Base-by-base conservation (phyloP, 2,329 filamentous ascomycete genomes). In the Allantophomopsis lycopodina region DNA sequence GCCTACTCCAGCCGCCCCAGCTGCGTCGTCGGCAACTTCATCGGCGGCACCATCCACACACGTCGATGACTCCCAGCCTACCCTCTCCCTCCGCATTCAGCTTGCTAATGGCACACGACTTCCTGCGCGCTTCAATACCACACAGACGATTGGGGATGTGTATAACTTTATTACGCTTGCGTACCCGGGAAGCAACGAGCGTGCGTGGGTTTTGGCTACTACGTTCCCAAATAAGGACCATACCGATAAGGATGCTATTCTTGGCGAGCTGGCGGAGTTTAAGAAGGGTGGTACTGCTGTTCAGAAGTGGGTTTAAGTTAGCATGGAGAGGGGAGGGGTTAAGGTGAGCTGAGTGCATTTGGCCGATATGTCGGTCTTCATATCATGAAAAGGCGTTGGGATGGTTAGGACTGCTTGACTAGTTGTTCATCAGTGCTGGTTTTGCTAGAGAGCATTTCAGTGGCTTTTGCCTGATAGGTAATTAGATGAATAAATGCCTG, bases 181-280 rank as follows among this genome's bases (percentile, higher is more conserved):
- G 0, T 78, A 72, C 18, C 56, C 76, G 0, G 68, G 68, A 6
- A 70, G 72, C 37, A 62, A 63, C 21, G 54, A 60, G 32, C 69
- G 83, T n/a, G 50, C 68, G 4, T 91, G 81, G 68, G 79, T 84
- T 2, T 64, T 93, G 34, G 82, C 80, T 46, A 91, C 84, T 0
- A 89, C 83, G 0, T 91, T 91, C 58, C 84, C 84, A 4, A 85
- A 76, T 53, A 87, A 85, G 61, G 81, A 89, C 40, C 72, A 89
- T 46, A 77, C 69, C 2, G 82, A 91, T 51, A 79, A 78, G 58
- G 59, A 55, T 7, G 50, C 72, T 38, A 65, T 70, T 1, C 55
- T 81, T 20, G 71, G 72, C 5, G 74, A 80, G 16, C 66, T 79
- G 59, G 46, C 66, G 18, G 76, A 80, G 54, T 79, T 81, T 52